Percentiles rank a stretch among this genome's conserved stretches.
Conservation (phyloP, 495 filamentous ascomycete species). For the Penicillium cataractarum region DNA sequence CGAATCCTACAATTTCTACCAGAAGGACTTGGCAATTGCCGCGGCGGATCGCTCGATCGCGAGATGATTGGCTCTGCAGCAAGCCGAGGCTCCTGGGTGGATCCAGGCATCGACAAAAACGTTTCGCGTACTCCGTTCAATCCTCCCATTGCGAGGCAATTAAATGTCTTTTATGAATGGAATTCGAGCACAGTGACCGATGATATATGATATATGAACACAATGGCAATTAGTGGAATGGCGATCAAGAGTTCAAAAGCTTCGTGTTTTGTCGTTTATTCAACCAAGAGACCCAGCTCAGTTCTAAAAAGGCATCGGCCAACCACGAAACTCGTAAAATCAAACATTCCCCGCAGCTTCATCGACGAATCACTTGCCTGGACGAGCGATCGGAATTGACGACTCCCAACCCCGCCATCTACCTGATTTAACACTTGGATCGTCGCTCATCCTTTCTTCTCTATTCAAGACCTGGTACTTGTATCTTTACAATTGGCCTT, state of each 20-base stretch:
- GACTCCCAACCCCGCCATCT: constrained; percentile 9
- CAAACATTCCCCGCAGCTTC: neutral
- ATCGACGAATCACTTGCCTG: neutral
- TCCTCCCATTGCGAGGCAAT: neutral
- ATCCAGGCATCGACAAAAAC: constrained; percentile 4
- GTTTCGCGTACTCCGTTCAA: neutral
- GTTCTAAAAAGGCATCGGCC: neutral
- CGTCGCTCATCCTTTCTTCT: neutral
- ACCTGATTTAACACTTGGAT: neutral
- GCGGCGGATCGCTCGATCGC: constrained; percentile 1
- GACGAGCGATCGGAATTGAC: constrained; percentile 10
- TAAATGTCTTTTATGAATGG: neutral
- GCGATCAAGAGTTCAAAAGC: neutral
- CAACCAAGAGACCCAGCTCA: neutral
- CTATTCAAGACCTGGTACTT: neutral
- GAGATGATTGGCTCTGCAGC: constrained; percentile 3
- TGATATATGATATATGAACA: neutral
- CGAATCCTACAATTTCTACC: neutral
- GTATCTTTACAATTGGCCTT: neutral
- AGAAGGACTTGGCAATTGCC: constrained; percentile 4
- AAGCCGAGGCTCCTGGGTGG: constrained; percentile 5
- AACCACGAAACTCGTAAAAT: neutral
- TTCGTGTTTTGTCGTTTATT: neutral
- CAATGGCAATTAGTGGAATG: neutral
- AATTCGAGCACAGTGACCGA: neutral